Percentiles rank a stretch among this genome's conserved stretches.
Conservation (phyloP, 345 rosid genomes). For the Camelina sativa region DNA sequence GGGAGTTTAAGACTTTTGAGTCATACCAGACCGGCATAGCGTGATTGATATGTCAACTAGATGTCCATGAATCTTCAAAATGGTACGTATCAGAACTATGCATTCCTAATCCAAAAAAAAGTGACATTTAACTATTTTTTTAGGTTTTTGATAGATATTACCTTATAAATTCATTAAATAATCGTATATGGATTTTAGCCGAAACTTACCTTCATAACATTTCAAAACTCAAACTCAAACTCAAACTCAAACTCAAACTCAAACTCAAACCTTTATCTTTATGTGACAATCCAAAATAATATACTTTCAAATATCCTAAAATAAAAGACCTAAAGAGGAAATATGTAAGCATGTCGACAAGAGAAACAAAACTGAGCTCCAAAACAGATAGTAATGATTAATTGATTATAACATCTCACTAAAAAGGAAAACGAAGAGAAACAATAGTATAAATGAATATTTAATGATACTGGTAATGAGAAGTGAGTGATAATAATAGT, state of each 20-base stretch:
- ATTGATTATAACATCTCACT: slow-evolving; percentile 13
- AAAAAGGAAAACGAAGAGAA: not conserved
- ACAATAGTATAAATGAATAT: slow-evolving; percentile 32
- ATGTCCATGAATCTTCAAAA: not conserved
- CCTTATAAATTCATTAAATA: not conserved
- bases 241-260: not conserved
- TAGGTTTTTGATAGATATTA: not conserved
- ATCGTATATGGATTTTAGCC: not conserved
- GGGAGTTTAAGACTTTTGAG: not conserved
- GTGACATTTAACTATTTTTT: not conserved
- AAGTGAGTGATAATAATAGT: slow-evolving; percentile 5
- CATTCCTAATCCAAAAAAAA: not conserved
- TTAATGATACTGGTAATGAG: slow-evolving; percentile 22
- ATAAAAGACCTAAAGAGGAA: too few relatives aligned
- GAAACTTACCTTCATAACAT: not conserved
- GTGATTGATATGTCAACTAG: not conserved
- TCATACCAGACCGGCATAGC: too few relatives aligned
- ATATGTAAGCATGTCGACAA: slow-evolving; percentile 39
- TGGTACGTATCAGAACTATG: not conserved
- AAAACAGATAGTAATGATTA: slow-evolving; percentile 8
- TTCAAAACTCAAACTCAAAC: not conserved
- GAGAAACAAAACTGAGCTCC: slow-evolving; percentile 35
- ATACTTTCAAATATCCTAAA: too few relatives aligned
- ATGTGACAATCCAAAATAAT: not conserved
- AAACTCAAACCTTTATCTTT: not conserved